Conservation (phyloP, 1,284 basidiomycete genomes). For the Sphaerobolus stellatus region DNA sequence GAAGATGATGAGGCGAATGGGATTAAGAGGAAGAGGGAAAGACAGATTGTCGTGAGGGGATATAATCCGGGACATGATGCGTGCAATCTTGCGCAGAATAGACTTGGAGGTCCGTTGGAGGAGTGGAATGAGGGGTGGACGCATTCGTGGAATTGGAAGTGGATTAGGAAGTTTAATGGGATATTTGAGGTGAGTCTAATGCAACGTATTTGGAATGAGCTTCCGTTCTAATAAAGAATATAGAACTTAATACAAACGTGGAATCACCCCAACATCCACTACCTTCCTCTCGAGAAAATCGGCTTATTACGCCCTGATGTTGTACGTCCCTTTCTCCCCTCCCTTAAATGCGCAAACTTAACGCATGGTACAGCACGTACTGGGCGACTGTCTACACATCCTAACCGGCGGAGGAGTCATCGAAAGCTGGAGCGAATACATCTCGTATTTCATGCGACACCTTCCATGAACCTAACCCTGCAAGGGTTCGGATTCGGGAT, state of each 20-base stretch:
- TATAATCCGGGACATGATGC: conserved; percentile 65
- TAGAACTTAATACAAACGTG: conserved; percentile 43
- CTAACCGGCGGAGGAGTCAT: conserved; percentile 62
- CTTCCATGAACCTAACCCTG: too few species aligned
- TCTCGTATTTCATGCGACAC: conserved; percentile 60
- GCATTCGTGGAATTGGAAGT: conserved; percentile 63
- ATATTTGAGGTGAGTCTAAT: conserved; percentile 48
- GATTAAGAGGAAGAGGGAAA: conserved; percentile 10
- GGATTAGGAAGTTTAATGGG: conserved; percentile 54
- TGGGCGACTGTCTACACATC: conserved; percentile 64
- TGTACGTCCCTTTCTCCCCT: conserved; percentile 35
- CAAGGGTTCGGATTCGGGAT: too few species aligned
- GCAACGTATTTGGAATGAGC: too few species aligned
- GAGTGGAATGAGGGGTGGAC: conserved; percentile 41
- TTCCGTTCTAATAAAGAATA: too few species aligned
- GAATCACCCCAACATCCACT: conserved; percentile 55
- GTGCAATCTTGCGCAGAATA: conserved; percentile 49
- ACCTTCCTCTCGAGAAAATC: conserved; percentile 57
- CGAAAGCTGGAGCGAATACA: conserved; percentile 70
- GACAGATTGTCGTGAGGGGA: conserved; percentile 53
- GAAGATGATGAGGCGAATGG: conserved; percentile 33
- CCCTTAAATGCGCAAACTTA: not conserved
- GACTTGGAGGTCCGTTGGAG: conserved; percentile 26
- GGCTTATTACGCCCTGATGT: conserved; percentile 61
- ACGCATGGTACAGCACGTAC: conserved; percentile 43